Evolutionary conservation across 345 rosid genomes (phyloP), one percentile per base, ranked within the genome.

Genomic region (Noccaea bulbosa): DNA sequence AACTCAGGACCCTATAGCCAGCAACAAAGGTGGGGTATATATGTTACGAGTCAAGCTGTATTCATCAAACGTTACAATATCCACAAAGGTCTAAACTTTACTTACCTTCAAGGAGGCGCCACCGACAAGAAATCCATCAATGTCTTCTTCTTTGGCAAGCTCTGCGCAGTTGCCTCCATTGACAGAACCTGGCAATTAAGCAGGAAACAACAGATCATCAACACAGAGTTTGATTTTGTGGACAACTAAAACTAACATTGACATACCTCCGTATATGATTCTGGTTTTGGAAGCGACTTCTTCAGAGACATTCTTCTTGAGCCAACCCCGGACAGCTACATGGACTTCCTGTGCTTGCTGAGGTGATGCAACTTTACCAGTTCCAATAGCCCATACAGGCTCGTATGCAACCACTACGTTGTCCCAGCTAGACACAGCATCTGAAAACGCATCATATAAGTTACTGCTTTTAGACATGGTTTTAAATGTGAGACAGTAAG

Each of bases 331-430:
- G 30, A 85, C 74, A 78, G 98, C 92, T 34, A 78, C 85, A 74
- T 94, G 98, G 49, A 94, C 97, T 84, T 91, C 99, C 75, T 92
- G 96, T 68, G 99, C 98, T 78, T 94, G 99, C 76, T 72, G 79
- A 1, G 99, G 98, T 20, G 96, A 79, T 59, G 99, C 98, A 69
- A 94, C 99, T 71, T 91, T 92, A 67, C 99, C 99, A 49, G 98
- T 91, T 68, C 97, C 99, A 76, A 94, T 94, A 69, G 99, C 99
- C 99, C 99, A 94, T 27, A 94, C 98, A 56, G 99, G 98, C 80
- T 94, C 99, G 56, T 94, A 94, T 2, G 99, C 99, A 65, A 94
- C 85, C 32, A 94, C 99, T 46, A 91, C 60, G 60, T 85, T 79
- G 52, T 91, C 97, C 99, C 97, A 91, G 81, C 97, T 82, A 40